Conservation (phyloP, 495 filamentous ascomycete genomes). For the Trichoderma gamsii region DNA sequence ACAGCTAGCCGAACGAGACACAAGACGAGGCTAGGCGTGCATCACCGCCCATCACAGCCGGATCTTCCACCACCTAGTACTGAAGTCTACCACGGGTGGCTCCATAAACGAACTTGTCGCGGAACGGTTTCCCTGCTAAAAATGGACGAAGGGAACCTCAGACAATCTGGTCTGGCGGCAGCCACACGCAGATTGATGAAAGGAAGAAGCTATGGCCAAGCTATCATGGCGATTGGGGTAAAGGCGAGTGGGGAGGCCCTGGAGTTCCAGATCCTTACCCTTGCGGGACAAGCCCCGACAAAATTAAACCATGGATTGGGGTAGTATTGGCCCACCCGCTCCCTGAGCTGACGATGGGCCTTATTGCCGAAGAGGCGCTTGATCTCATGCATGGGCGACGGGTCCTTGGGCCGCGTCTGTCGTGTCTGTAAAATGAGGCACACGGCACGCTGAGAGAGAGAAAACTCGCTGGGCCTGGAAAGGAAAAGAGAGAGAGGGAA, state of each 20-base stretch:
- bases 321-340: constrained; percentile 9
- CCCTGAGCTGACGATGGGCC: constrained; percentile 12
- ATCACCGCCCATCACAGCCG: not conserved
- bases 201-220: constrained; percentile 2
- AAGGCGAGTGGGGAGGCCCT: not conserved
- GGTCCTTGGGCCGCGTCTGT: not conserved
- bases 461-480: too few species aligned
- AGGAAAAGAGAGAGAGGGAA: not conserved
- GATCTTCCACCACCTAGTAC: not conserved
- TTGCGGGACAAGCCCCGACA: not conserved
- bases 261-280: constrained; percentile 9
- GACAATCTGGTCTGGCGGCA: not conserved
- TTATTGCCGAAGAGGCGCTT: constrained; percentile 12
- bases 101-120: not conserved
- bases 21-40: not conserved
- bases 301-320: not conserved
- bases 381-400: constrained; percentile 7
- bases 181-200: not conserved
- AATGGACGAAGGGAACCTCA: constrained; percentile 11
- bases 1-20: not conserved
- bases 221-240: constrained; percentile 1
- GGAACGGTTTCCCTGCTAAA: not conserved
- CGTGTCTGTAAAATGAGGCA: constrained; percentile 3
- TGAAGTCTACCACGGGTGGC: not conserved
- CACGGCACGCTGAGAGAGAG: too few species aligned